Conservation (phyloP, 768 basidiomycete species). For the Termitomyces sp. region DNA sequence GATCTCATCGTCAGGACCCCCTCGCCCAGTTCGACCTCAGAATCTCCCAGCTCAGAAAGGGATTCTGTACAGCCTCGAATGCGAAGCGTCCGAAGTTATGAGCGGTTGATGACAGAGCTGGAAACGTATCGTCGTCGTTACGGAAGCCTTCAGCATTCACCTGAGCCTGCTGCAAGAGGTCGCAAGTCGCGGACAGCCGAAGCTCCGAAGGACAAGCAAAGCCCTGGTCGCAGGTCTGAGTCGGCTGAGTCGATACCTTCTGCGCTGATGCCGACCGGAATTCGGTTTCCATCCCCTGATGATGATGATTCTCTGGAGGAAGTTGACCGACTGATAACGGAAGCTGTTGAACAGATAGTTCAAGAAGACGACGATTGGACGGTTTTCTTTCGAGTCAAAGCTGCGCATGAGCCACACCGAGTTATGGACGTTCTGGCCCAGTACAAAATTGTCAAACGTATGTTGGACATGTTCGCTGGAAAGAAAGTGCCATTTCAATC, state of each 20-base stretch:
- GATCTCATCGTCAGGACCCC: constrained; percentile 16
- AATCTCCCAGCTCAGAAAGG: constrained; percentile 8
- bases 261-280: not conserved
- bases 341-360: constrained; percentile 38
- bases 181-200: not conserved
- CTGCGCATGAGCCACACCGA: constrained; percentile 25
- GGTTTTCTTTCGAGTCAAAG: constrained; percentile 40
- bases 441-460: constrained; percentile 47
- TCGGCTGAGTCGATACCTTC: not conserved
- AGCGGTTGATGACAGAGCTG: not conserved
- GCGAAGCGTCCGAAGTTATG: constrained; percentile 1
- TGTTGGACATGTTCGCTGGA: constrained; percentile 41
- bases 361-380: constrained; percentile 39
- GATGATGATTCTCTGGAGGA: constrained; percentile 31
- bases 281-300: constrained; percentile 23
- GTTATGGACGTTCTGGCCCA: constrained; percentile 39
- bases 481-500: constrained; percentile 33
- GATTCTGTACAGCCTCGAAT: not conserved
- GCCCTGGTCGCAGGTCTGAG: not conserved
- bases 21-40: constrained; percentile 13
- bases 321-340: constrained; percentile 34
- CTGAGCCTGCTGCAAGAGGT: not conserved
- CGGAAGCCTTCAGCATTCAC: not conserved
- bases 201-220: not conserved
- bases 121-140: constrained; percentile 3